Conservation (phyloP, 371 early-diverging fungal species). For the Saksenaea oblongispora region DNA sequence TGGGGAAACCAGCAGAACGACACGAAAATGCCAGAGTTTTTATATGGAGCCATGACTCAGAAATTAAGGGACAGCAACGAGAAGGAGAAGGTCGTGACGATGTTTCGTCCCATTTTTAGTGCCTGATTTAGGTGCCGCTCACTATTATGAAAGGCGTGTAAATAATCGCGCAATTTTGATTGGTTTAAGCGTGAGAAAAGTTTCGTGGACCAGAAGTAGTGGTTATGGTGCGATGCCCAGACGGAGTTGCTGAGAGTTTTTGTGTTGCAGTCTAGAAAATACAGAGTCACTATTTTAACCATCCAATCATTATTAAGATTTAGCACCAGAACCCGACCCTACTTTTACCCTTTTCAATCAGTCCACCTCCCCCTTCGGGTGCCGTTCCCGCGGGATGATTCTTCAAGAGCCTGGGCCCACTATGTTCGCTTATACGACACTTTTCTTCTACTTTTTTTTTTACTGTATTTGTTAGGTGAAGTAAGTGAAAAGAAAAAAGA, state of each 20-base stretch:
- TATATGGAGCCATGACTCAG: constrained; percentile 2
- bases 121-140: background rate
- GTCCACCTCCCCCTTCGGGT: background rate
- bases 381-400: background rate
- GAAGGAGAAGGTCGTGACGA: background rate
- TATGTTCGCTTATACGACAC: background rate
- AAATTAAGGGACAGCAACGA: constrained; percentile 1
- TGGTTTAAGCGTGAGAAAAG: constrained; percentile 4
- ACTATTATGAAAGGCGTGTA: background rate
- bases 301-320: background rate
- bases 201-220: constrained; percentile 2
- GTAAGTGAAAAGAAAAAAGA: background rate
- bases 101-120: background rate
- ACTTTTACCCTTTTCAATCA: constrained; percentile 3
- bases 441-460: background rate
- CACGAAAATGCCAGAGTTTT: constrained; percentile 5
- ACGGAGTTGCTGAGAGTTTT: constrained; percentile 5
- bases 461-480: background rate
- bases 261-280: background rate
- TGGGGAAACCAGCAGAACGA: constrained; percentile 4
- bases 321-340: constrained; percentile 1
- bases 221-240: background rate
- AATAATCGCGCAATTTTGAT: constrained; percentile 5
- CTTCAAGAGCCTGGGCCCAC: background rate
- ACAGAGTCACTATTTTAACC: background rate